Evolutionary conservation across 2,329 filamentous ascomycete genomes (phyloP).

Genomic region (Colletotrichum noveboracense): DNA sequence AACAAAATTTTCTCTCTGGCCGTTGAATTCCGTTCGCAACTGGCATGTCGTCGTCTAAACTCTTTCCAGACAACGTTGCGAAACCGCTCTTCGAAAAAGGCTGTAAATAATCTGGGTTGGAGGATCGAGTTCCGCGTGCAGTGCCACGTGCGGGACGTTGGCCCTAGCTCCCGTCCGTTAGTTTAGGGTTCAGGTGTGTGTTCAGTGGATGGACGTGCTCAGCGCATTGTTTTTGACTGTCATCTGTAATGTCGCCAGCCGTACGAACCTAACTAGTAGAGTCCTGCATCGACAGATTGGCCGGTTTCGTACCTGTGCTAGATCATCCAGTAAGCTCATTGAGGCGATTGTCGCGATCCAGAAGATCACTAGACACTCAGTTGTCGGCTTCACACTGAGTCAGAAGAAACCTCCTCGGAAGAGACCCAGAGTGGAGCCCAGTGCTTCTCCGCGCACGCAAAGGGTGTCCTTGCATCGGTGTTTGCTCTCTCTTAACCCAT

Average conservation of each 20-base stretch:
- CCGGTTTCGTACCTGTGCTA: not conserved
- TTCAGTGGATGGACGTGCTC: not conserved
- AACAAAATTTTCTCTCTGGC: not conserved
- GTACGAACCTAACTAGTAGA: not conserved
- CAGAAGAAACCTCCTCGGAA: not conserved
- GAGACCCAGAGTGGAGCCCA: not conserved
- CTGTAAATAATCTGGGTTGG: not conserved
- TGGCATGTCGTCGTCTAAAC: not conserved
- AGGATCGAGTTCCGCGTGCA: not conserved
- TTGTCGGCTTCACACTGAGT: not conserved
- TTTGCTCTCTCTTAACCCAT: not conserved
- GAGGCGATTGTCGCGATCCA: not conserved
- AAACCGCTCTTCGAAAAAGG: not conserved
- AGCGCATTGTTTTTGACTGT: not conserved
- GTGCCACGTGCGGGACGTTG: not conserved
- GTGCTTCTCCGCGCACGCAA: not conserved
- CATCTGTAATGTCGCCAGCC: not conserved
- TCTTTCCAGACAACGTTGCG: not conserved
- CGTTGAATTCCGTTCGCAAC: not conserved
- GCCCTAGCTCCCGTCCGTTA: not conserved
- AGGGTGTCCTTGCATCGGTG: not conserved
- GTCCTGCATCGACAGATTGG: not conserved
- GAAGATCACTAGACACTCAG: not conserved
- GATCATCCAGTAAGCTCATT: not conserved
- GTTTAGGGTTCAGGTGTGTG: not conserved